phyloP scores from a whole-genome alignment of 768 basidiomycete genomes.

The Agaricus sinodeliciosus region DNA sequence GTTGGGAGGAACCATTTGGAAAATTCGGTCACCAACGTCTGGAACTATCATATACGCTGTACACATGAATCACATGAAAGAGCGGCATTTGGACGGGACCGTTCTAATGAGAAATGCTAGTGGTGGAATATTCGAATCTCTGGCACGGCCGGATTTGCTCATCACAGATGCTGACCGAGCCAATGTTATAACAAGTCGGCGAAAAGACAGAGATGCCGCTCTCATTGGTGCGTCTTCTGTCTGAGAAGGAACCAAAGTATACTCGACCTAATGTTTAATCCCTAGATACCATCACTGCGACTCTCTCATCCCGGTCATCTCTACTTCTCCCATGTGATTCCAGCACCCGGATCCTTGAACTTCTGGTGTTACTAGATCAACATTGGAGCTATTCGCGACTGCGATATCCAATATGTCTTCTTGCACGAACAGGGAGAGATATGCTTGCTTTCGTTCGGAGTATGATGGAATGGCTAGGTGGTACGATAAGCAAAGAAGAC shows the following conservation, averaged over 20 bases:
- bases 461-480: constrained; percentile 99
- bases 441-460: constrained; percentile 91
- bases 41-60: constrained; percentile 96
- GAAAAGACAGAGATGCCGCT: constrained; percentile 86
- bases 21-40: constrained; percentile 94
- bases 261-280: constrained; percentile 9
- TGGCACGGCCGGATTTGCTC: constrained; percentile 85
- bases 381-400: constrained; percentile 91
- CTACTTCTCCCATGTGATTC: constrained; percentile 90
- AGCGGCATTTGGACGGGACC: constrained; percentile 92
- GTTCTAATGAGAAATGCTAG: constrained; percentile 70
- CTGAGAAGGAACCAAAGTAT: not conserved
- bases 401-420: constrained; percentile 87
- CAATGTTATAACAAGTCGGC: constrained; percentile 73
- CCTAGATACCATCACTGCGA: constrained; percentile 82
- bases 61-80: constrained; percentile 92
- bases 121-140: constrained; percentile 79
- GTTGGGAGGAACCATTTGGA: constrained; percentile 96
- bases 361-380: constrained; percentile 93
- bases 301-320: constrained; percentile 73
- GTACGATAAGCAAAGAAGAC: constrained; percentile 89
- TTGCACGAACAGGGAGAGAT: constrained; percentile 85
- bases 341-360: constrained; percentile 89
- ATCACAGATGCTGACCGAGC: constrained; percentile 91
- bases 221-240: constrained; percentile 59